Percentiles rank a stretch among this genome's conserved stretches.
Conservation (phyloP, 495 filamentous ascomycete species). For the Hyaloscypha bicolor region DNA sequence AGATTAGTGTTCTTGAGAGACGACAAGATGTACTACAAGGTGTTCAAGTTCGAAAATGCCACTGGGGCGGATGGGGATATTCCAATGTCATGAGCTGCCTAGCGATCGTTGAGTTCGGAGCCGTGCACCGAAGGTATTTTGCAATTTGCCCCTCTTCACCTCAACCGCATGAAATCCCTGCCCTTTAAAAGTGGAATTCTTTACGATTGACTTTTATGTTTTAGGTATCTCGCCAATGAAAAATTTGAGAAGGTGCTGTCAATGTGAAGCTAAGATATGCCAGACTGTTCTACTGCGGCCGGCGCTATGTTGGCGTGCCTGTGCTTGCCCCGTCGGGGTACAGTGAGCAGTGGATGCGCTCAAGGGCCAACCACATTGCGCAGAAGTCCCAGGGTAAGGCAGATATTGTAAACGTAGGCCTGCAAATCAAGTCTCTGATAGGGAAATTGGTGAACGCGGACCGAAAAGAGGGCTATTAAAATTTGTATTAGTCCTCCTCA, state of each 20-base stretch:
- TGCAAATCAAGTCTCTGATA: neutral
- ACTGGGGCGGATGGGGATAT: conserved; percentile 23
- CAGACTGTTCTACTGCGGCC: neutral
- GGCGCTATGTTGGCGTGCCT: neutral
- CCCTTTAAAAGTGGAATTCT: too few species aligned
- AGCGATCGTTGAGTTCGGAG: neutral
- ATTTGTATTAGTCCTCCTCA: neutral
- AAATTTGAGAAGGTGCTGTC: neutral
- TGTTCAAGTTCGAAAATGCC: conserved; percentile 28
- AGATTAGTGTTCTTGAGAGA: conserved; percentile 49
- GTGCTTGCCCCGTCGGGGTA: neutral
- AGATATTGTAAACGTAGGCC: neutral
- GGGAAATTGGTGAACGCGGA: neutral
- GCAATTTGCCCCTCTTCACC: neutral
- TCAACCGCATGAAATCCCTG: neutral
- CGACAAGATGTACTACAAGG: conserved; percentile 44
- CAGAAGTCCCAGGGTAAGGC: neutral
- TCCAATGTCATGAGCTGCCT: conserved; percentile 24
- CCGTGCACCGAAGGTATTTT: neutral
- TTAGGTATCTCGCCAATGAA: neutral
- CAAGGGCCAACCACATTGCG: neutral
- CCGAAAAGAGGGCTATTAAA: neutral
- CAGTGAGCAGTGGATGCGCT: neutral
- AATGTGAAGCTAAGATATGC: neutral
- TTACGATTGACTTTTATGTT: neutral